Percentiles rank a stretch among this genome's conserved stretches.
These are phyloP conservation scores for Flaveria trinervia DNA, from an alignment of 129 eudicot species.

Conservation along the genomic window DNA sequence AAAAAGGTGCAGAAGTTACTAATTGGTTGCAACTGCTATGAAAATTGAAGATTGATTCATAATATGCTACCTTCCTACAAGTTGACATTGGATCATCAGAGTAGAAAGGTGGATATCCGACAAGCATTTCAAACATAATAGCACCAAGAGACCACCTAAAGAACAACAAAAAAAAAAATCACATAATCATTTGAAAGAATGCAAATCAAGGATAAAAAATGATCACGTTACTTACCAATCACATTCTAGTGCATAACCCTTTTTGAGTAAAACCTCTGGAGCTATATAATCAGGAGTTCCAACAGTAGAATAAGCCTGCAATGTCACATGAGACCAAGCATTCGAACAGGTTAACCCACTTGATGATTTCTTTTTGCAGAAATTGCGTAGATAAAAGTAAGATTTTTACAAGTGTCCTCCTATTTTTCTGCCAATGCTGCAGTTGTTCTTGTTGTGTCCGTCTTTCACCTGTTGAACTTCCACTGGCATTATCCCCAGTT, in stretches of 20 bases:
- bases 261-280: conserved; percentile 89
- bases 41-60: conserved; percentile 15
- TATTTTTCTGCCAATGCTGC: conserved; percentile 94
- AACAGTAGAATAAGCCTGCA: conserved; percentile 93
- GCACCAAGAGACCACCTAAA: conserved; percentile 99
- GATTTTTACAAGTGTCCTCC: conserved; percentile 78
- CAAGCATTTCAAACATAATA: conserved; percentile 96
- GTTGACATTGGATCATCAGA: conserved; percentile 99
- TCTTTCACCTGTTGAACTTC: conserved; percentile 47
- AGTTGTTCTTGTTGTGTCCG: conserved; percentile 92
- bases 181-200: conserved; percentile 9
- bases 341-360: background rate
- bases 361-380: background rate
- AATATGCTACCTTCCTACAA: conserved; percentile 76
- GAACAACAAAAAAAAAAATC: conserved; percentile 22
- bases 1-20: background rate
- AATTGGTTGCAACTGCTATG: background rate
- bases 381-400: conserved; percentile 3
- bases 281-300: conserved; percentile 98
- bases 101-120: conserved; percentile 97
- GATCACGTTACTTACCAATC: conserved; percentile 63
- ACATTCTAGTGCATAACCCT: conserved; percentile 91
- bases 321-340: conserved; percentile 7
- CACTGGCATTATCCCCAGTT: conserved; percentile 43
- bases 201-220: background rate